Percentiles rank a stretch among this genome's conserved stretches.
These are phyloP conservation scores for Penicillium parvum DNA, from an alignment of 495 filamentous ascomycete species.

Conservation along the genomic window DNA sequence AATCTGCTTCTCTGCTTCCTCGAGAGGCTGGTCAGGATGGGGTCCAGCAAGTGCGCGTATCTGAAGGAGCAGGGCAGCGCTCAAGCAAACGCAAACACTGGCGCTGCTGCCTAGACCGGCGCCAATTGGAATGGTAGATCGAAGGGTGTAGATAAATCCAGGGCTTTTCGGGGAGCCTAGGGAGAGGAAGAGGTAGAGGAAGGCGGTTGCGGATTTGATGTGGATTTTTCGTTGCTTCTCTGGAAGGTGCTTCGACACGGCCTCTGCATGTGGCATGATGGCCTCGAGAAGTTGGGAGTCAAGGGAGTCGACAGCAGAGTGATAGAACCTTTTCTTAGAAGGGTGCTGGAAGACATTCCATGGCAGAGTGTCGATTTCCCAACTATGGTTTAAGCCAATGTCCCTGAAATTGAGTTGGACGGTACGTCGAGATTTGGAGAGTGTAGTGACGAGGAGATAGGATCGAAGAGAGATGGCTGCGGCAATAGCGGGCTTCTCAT, in stretches of 20 bases:
- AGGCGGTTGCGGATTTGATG: constrained; percentile 70
- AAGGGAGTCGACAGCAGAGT: constrained; percentile 76
- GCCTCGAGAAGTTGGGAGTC: constrained; percentile 75
- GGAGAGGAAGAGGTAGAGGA: constrained; percentile 90
- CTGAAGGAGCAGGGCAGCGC: constrained; percentile 82
- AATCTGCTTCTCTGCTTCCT: constrained; percentile 77
- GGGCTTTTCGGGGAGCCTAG: constrained; percentile 73
- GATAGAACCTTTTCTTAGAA: constrained; percentile 87
- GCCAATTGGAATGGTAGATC: constrained; percentile 89
- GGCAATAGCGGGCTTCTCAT: constrained; percentile 94
- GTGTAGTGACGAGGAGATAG: constrained; percentile 87
- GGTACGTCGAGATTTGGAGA: constrained; percentile 79
- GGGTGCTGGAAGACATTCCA: constrained; percentile 77
- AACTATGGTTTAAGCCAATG: constrained; percentile 78
- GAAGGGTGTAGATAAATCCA: constrained; percentile 81
- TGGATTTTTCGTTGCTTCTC: constrained; percentile 71
- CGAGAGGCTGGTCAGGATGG: constrained; percentile 77
- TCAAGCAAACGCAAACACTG: constrained; percentile 83
- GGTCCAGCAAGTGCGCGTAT: constrained; percentile 82
- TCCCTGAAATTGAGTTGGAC: constrained; percentile 85
- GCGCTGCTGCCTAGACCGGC: constrained; percentile 91
- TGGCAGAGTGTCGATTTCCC: constrained; percentile 85
- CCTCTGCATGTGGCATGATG: constrained; percentile 67
- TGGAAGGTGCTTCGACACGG: constrained; percentile 61
- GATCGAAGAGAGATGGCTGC: constrained; percentile 91